These are phyloP conservation scores for rapeseed (Brassica napus) DNA, from an alignment of 345 rosid genomes.

Conservation along the genomic window Da-Ae NC_063452.1:29943501-29944000, in stretches of 20 bases:
- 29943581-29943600: conserved; percentile 81
- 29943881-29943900: conserved; percentile 79
- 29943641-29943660: conserved; percentile 80
- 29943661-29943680: conserved; percentile 87
- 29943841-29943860: conserved; percentile 63
- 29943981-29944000: conserved; percentile 99
- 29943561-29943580: conserved; percentile 71
- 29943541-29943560: conserved; percentile 70
- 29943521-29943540: conserved; percentile 75
- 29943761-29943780: neutral
- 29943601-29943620: conserved; percentile 82
- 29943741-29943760: neutral
- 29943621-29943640: conserved; percentile 90
- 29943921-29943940: conserved; percentile 63
- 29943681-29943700: conserved; percentile 52
- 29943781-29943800: neutral
- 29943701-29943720: neutral
- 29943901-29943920: conserved; percentile 95
- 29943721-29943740: neutral
- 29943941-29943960: conserved; percentile 68
- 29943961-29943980: conserved; percentile 82
- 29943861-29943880: conserved; percentile 75
- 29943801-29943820: conserved; percentile 46
- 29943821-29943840: conserved; percentile 83
- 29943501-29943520: conserved; percentile 69